Evolutionary conservation across 2,329 filamentous ascomycete species (phyloP).

Genomic region (Colletotrichum tofieldiae): DNA sequence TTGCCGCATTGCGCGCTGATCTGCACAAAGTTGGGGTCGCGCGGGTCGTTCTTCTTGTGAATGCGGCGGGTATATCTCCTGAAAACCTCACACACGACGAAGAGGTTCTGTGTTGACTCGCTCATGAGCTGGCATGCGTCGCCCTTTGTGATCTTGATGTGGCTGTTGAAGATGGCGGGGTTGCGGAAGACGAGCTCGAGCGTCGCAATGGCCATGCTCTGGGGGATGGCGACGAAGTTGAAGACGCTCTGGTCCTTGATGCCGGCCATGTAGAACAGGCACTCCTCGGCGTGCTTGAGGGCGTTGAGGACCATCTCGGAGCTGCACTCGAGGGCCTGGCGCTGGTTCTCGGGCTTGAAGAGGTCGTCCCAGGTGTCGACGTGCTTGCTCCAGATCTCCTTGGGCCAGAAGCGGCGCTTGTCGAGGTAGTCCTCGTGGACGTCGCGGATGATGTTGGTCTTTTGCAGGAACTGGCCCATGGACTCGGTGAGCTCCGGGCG

Average conservation of each 20-base stretch:
- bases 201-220: slow-evolving; percentile 97
- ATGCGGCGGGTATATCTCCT: slow-evolving; percentile 84
- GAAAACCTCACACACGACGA: slow-evolving; percentile 86
- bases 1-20: slow-evolving; percentile 93
- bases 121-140: slow-evolving; percentile 93
- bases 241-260: slow-evolving; percentile 97
- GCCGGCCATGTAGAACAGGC: slow-evolving; percentile 97
- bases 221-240: slow-evolving; percentile 98
- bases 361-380: slow-evolving; percentile 92
- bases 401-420: slow-evolving; percentile 92
- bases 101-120: slow-evolving; percentile 92
- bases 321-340: slow-evolving; percentile 85
- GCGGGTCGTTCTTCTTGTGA: slow-evolving; percentile 93
- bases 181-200: slow-evolving; percentile 95
- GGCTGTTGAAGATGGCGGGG: slow-evolving; percentile 85
- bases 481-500: slow-evolving; percentile 88
- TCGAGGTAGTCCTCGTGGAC: slow-evolving; percentile 92
- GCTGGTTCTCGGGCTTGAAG: slow-evolving; percentile 84
- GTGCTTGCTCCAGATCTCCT: slow-evolving; percentile 97
- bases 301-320: slow-evolving; percentile 97
- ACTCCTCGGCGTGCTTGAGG: slow-evolving; percentile 89
- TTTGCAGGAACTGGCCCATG: slow-evolving; percentile 98
- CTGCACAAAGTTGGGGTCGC: slow-evolving; percentile 91
- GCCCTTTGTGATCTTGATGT: slow-evolving; percentile 97
- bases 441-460: slow-evolving; percentile 99